A percentile compares a stretch with the other conserved stretches of the same genome.
phyloP scores from a whole-genome alignment of 2,329 filamentous ascomycete species.

The Colletotrichum agaves region DNA sequence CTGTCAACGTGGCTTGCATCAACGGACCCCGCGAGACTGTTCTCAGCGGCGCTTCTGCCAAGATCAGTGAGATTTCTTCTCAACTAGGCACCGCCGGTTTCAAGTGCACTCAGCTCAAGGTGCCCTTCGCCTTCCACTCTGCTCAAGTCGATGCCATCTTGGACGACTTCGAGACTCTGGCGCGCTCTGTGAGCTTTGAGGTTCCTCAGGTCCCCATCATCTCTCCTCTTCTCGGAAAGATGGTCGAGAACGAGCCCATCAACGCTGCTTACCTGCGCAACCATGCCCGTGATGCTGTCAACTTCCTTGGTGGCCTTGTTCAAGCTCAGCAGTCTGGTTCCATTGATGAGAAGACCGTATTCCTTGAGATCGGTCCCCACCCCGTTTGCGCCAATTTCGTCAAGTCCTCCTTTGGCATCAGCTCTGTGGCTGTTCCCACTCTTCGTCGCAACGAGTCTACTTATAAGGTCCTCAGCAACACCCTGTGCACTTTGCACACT shows the following conservation, averaged over 20 bases:
- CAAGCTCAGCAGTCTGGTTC: conserved; percentile 62
- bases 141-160: conserved; percentile 65
- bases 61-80: conserved; percentile 57
- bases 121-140: conserved; percentile 66
- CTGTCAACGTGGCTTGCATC: conserved; percentile 72
- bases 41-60: conserved; percentile 59
- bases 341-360: conserved; percentile 71
- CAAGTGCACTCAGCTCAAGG: conserved; percentile 59
- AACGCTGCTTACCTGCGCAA: conserved; percentile 68
- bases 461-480: conserved; percentile 71
- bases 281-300: conserved; percentile 72
- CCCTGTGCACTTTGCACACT: conserved; percentile 66
- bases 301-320: conserved; percentile 70
- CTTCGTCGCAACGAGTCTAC: conserved; percentile 72
- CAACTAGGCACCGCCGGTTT: conserved; percentile 45
- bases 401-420: conserved; percentile 67
- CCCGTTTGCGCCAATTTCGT: conserved; percentile 73
- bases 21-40: conserved; percentile 82
- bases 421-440: conserved; percentile 65
- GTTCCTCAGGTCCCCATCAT: conserved; percentile 69
- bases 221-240: conserved; percentile 70
- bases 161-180: conserved; percentile 65
- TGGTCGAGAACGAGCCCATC: conserved; percentile 62
- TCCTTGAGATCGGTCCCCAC: conserved; percentile 77
- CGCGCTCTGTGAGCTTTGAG: conserved; percentile 51